These are phyloP conservation scores for Elaeagnus macrophylla DNA, from an alignment of 306 rosid genomes.

Conservation along the genomic window DNA sequence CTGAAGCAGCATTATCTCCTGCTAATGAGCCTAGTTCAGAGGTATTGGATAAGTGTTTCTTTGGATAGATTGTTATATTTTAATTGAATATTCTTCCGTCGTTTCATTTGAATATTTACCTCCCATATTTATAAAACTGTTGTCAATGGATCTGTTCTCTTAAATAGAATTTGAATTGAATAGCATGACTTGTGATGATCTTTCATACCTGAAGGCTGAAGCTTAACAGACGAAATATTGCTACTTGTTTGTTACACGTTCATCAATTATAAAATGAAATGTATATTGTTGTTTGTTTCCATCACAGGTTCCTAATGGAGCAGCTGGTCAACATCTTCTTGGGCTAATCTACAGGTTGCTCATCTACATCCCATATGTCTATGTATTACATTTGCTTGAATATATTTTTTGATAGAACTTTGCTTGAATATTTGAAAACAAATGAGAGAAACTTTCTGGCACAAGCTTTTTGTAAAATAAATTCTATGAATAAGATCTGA, in stretches of 20 bases:
- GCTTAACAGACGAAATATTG: neutral
- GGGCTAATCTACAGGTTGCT: conserved; percentile 91
- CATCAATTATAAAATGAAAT: conserved; percentile 12
- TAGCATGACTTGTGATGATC: conserved; percentile 1
- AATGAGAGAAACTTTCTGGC: too few relatives aligned
- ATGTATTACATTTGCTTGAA: neutral
- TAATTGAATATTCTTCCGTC: too few relatives aligned
- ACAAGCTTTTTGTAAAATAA: too few relatives aligned
- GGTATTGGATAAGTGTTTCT: too few relatives aligned
- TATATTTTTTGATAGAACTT: too few relatives aligned
- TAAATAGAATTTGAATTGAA: neutral
- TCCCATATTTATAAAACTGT: neutral
- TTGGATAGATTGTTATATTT: neutral
- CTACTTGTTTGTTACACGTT: neutral
- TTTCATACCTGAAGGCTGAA: neutral
- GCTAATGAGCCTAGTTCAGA: conserved; percentile 71
- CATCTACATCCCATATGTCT: neutral
- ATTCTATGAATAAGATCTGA: too few relatives aligned
- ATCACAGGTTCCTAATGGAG: conserved; percentile 87
- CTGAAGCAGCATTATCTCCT: conserved; percentile 82
- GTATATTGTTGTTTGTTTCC: conserved; percentile 18
- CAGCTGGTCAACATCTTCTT: conserved; percentile 94
- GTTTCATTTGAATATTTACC: conserved; percentile 3
- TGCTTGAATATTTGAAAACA: too few relatives aligned
- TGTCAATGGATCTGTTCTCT: neutral